Evolutionary conservation across 2,329 filamentous ascomycete species (phyloP), one percentile per base, ranked within the genome.

Genomic region (Anthostomella pinea): DNA sequence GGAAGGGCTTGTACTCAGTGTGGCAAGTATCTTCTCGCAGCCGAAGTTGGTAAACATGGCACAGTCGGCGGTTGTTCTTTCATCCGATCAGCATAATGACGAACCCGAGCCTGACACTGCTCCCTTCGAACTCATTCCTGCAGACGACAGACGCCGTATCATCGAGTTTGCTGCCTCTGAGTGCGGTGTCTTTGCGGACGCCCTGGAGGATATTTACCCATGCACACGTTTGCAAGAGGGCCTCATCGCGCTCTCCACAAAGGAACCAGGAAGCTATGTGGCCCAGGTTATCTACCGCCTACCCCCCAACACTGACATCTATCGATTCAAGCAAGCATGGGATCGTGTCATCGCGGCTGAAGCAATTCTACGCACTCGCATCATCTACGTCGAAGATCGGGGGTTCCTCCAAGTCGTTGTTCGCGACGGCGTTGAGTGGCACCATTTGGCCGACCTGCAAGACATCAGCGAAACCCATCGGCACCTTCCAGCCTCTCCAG

Each of bases 181-280:
- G 13, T 45, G 36, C 18, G 16, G 23, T 6, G 22, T 48, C 8
- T 5, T 31, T 15, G 17, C 9, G 20, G 27, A 36, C 10, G 15
- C 36, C 17, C 35, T 50, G 6, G 40, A 48, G 13, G 47, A 50
- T n/a, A 40, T 54, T n/a, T 62, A 60, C 33, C 51, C 55, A 16
- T 56, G 51, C 28, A 48, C 52, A 8, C 52, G 57, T 3, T 53
- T 58, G 4, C 57, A 61, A 34, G 45, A 46, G 22, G 55, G 58
- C 26, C 53, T 61, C 35, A 46, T 61, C 9, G 41, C 45, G 6
- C 53, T 40, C 13, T 30, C 41, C 2, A 18, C 13, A 1, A 39
- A 61, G 33, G 53, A 43, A 17, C 38, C 41, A 14, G 32, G 41
- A 3, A 45, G 50, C 26, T 52, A 57, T 25, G 38, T 52, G 24